These are phyloP conservation scores for Sclerospora graminicola DNA, from an alignment of 352 stramenopile genomes.

Conservation along the genomic window DNA sequence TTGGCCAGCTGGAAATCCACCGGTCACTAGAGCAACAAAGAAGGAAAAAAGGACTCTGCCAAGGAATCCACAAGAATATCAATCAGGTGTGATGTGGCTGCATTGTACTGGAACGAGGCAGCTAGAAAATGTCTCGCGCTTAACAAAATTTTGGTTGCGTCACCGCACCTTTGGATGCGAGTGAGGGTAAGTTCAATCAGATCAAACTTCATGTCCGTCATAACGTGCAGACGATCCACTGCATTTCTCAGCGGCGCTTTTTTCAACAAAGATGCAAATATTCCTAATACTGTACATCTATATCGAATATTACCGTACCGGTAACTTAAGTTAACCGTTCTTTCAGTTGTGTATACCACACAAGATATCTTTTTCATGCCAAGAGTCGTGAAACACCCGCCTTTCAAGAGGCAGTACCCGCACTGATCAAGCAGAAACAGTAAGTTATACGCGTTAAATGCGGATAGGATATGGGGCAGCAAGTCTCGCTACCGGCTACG, in stretches of 20 bases:
- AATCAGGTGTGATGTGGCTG: too few species aligned
- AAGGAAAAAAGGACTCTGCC: not conserved
- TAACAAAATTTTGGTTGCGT: not conserved
- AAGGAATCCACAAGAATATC: constrained; percentile 8
- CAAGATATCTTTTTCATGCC: constrained; percentile 7
- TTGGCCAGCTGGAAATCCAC: constrained; percentile 10
- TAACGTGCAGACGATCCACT: too few species aligned
- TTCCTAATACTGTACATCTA: too few species aligned
- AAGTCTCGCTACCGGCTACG: constrained; percentile 23
- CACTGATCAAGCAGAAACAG: constrained; percentile 10
- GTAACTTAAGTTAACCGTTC: too few species aligned
- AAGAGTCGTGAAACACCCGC: constrained; percentile 13
- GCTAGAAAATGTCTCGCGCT: not conserved
- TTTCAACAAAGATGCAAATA: too few species aligned
- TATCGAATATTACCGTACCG: too few species aligned
- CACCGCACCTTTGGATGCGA: not conserved
- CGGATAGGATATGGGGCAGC: constrained; percentile 41
- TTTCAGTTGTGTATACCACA: constrained; percentile 3
- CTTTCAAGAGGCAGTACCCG: not conserved
- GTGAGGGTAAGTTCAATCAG: not conserved
- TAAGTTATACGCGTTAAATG: not conserved
- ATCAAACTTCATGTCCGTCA: not conserved
- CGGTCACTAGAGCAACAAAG: constrained; percentile 11
- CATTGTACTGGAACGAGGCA: too few species aligned
- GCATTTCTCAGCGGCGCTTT: too few species aligned